phyloP scores from a whole-genome alignment of 345 rosid species.

The Eucalyptus erythrocorys region DNA sequence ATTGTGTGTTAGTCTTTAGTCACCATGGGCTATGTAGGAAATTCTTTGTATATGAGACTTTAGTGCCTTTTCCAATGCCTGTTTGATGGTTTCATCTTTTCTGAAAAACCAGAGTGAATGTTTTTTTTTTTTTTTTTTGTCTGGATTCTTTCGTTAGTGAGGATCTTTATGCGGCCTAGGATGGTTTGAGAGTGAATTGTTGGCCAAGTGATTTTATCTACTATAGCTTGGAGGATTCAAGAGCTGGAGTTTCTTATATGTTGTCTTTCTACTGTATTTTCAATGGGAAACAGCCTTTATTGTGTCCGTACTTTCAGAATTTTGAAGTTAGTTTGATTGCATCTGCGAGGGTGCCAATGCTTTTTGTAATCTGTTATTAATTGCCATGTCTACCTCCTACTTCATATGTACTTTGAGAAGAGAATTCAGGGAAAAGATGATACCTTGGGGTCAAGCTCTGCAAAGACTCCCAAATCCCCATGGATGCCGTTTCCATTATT shows the following conservation, averaged over 20 bases:
- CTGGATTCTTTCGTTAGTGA: background rate
- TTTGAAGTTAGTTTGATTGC: background rate
- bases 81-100: background rate
- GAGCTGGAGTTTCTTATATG: background rate
- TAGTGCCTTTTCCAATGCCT: background rate
- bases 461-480: constrained; percentile 23
- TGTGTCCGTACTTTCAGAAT: background rate
- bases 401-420: background rate
- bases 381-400: background rate
- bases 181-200: background rate
- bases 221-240: background rate
- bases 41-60: background rate
- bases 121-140: background rate
- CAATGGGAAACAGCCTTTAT: background rate
- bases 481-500: constrained; percentile 36
- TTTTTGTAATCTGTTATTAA: background rate
- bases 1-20: background rate
- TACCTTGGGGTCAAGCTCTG: constrained; percentile 7
- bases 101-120: background rate
- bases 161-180: background rate
- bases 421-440: constrained; percentile 1
- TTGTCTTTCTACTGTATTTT: background rate
- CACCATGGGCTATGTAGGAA: background rate
- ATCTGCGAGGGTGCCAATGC: background rate
- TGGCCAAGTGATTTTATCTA: background rate